Base-by-base conservation (phyloP, 2,329 filamentous ascomycete genomes). In the Coniochaeta sp. region DNA sequence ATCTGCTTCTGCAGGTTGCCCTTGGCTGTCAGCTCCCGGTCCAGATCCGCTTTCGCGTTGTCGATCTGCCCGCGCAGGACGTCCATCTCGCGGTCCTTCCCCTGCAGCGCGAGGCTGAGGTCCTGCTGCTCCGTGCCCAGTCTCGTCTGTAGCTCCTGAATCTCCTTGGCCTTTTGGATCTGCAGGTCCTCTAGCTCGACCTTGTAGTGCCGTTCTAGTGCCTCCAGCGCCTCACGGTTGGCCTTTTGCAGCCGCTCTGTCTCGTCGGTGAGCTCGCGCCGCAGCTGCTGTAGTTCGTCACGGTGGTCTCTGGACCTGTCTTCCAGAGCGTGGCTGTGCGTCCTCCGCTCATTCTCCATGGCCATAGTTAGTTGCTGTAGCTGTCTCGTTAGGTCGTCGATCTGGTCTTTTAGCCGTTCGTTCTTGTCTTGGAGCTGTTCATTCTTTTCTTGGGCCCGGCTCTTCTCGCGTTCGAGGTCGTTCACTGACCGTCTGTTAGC, bases 191-290 rank as follows among this genome's bases (percentile, higher is more conserved):
- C 86, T 17, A 91, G 70, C 67, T 90, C 85, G 22, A 79, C 78
- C 43, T 86, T 82, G 63, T 89, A 79, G 54, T 82, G 83, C 59
- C 84, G 80, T 67, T 85, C 83, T 36, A 91, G 66, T 5, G 85
- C 82, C 6, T 86, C 83, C 17, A 93, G 69, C 58, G 90, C 87
- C 59, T 90, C 86, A 62, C 85, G 81, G 64, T 93, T 87, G 54
- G 82, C 79, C 60, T 81, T 84, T 16, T 81, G 76, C 43, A 88
- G 67, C 16, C 80, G 77, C 24, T 88, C 83, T 34, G 84, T 72
- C 60, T 90, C 83, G 8, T 80, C 78, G 59, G 78, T 71, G 34
- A 78, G 68, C 59, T 83, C 76, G 61, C 78, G 76, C 61, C 79
- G 75, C 58, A 86, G 69, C 64, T 83, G 78, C 60, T 87, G 79